Evolutionary conservation across 2,329 filamentous ascomycete genomes (phyloP), one percentile per base, ranked within the genome.

Genomic region (Stromatinia cepivora): DNA sequence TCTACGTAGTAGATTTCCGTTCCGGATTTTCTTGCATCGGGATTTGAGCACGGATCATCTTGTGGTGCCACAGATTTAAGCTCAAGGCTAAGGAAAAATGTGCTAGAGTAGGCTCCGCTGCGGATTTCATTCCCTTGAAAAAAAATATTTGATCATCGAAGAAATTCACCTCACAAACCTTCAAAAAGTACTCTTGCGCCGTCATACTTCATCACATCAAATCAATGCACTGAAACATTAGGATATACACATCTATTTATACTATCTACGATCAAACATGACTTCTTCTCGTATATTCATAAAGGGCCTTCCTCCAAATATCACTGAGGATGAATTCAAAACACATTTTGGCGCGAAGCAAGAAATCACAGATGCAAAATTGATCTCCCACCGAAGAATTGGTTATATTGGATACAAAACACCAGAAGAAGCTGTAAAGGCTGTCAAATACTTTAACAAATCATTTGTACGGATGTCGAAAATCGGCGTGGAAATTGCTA

Each of bases 381-480:
- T 97, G 78, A 92, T 98, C 78, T 88, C 92, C 8, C 89, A 93
- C 77, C 88, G 95, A 76, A 88, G 94, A 75, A 97, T 99, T 80
- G 95, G 94, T 75, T 99, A 97, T 85, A 88, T 99, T 71, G 95
- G 95, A 72, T 98, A 94, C 84, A 94, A 92, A 81, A 92, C 87
- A 65, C 83, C 91, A 20, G 88, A 94, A 72, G 90, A 92, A 78
- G 95, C 95, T 69, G 84, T 87, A 69, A 87, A 89, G 77, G 94
- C 95, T 57, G 91, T 96, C 79, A 94, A 92, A 80, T 97, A 97
- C 83, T 97, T 97, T 85, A 94, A 99, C 84, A 92, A 88, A 79
- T 90, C 94, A 72, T 99, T 93, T 81, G 93, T 99, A 76, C 92
- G 93, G 76, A 95, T 97, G 92, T 97, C 94, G 70, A 96, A 90